These are phyloP conservation scores for Ramaria sp. DNA, from an alignment of 768 basidiomycete species.

Conservation along the genomic window DNA sequence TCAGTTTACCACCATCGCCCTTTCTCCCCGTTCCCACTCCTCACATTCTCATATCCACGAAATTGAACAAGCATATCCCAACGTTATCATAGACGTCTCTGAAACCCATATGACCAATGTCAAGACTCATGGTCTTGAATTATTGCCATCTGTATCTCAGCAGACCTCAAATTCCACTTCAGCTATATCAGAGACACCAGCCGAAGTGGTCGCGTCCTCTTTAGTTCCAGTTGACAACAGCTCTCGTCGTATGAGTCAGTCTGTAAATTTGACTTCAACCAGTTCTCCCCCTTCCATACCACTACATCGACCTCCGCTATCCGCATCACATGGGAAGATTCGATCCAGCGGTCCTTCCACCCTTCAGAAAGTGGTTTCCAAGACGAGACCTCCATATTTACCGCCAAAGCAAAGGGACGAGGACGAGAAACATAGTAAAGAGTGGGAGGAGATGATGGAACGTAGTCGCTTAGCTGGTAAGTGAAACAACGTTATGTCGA, in stretches of 20 bases:
- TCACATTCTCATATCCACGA: not conserved
- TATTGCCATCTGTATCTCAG: constrained; percentile 8
- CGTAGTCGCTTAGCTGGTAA: constrained; percentile 63
- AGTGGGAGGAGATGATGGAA: constrained; percentile 86
- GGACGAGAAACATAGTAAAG: constrained; percentile 73
- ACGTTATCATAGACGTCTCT: constrained; percentile 35
- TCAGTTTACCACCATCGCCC: not conserved
- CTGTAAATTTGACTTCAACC: constrained; percentile 7
- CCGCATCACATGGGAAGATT: constrained; percentile 12
- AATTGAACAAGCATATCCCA: constrained; percentile 2
- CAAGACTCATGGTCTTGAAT: not conserved
- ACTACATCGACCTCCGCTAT: not conserved
- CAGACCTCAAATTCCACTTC: constrained; percentile 19
- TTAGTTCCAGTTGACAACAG: constrained; percentile 10
- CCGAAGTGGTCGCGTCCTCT: constrained; percentile 8
- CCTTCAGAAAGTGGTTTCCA: constrained; percentile 72
- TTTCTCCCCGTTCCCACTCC: constrained; percentile 6
- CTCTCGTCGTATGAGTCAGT: constrained; percentile 15
- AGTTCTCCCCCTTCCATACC: constrained; percentile 7
- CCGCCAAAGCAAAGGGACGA: constrained; percentile 73
- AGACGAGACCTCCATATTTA: constrained; percentile 74
- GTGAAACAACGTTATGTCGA: constrained; percentile 14
- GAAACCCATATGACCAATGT: constrained; percentile 16
- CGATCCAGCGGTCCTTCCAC: constrained; percentile 56
- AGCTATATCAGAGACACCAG: constrained; percentile 11